Evolutionary conservation across 768 basidiomycete species (phyloP), one percentile per base, ranked within the genome.

Genomic region (Boletus insuetus): DNA sequence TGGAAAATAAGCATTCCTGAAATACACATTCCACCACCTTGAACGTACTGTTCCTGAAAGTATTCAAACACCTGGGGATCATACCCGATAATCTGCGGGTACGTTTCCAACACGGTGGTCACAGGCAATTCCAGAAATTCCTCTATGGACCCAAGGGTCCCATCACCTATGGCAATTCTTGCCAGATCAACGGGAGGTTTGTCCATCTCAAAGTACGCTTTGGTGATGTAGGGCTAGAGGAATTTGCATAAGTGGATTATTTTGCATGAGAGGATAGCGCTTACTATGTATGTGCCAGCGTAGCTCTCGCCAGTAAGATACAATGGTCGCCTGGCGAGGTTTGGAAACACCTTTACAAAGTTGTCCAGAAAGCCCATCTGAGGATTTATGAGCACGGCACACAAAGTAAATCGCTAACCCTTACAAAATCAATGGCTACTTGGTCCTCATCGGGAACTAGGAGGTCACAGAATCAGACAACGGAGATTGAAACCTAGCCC

Each of bases 21-120:
- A 26, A n/a, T 16, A 39, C 3, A 39, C 24, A 17, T 20, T 12
- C n/a, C 29, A 17, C 16, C 26, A 5, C 14, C 1, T 47, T 52
- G 9, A 16, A 73, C 84, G 54, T 59, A 86, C 86, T 87, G 84
- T 58, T 81, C 76, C 59, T 79, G 74, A 71, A 89, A 88, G 62
- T 85, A 85, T 55, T 82, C 76, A 66, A 80, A 86, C 1, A 86
- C 84, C 9, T 79, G 77, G 19, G 74, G 71, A 59, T 89, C 82
- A 60, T 89, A 90, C 26, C 82, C 84, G 45, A 90, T 87, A 39
- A 89, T 70, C 63, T 89, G 87, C 7, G 88, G 88, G 64, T 84
- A 86, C 4, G 88, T 88, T 68, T 85, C 80, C n/a, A 89, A 67
- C 24, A 86, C 73, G 50, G 77, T 59, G 56, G 87, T 80, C 24